phyloP scores from a whole-genome alignment of 805 yeast genomes.

The Candida gorgasii region DNA sequence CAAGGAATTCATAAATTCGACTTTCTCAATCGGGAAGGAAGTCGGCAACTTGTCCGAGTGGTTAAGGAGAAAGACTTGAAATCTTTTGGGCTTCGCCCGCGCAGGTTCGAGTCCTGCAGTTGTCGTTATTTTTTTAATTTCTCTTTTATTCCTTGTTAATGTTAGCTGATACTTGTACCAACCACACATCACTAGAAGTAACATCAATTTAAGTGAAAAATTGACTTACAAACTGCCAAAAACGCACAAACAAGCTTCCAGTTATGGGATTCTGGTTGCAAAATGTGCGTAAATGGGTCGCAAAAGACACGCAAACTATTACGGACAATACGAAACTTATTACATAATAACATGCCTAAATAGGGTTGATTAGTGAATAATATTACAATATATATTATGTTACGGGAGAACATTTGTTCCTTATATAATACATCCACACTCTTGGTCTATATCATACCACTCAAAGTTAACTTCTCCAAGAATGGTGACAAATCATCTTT shows the following conservation, averaged over 20 bases:
- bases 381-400: too few species aligned
- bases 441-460: slow-evolving; percentile 47
- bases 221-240: too few species aligned
- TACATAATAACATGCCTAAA: too few species aligned
- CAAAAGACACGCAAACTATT: too few species aligned
- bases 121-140: slow-evolving; percentile 34
- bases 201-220: too few species aligned
- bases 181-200: background rate
- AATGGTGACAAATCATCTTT: slow-evolving; percentile 88
- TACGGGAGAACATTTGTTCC: too few species aligned
- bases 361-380: too few species aligned
- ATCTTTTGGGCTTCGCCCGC: slow-evolving; percentile 53
- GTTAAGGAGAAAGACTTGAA: slow-evolving; percentile 51
- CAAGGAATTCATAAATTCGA: too few species aligned
- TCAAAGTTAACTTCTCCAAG: slow-evolving; percentile 75
- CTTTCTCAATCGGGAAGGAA: background rate
- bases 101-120: slow-evolving; percentile 54
- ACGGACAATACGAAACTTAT: too few species aligned
- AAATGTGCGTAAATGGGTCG: too few species aligned
- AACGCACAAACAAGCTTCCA: too few species aligned
- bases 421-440: background rate
- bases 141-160: slow-evolving; percentile 60
- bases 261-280: too few species aligned
- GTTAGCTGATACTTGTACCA: slow-evolving; percentile 22
- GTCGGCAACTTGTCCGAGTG: slow-evolving; percentile 50